These are phyloP conservation scores for Raffaelea albimanens DNA, from an alignment of 2,329 filamentous ascomycete genomes.

Conservation along the genomic window DNA sequence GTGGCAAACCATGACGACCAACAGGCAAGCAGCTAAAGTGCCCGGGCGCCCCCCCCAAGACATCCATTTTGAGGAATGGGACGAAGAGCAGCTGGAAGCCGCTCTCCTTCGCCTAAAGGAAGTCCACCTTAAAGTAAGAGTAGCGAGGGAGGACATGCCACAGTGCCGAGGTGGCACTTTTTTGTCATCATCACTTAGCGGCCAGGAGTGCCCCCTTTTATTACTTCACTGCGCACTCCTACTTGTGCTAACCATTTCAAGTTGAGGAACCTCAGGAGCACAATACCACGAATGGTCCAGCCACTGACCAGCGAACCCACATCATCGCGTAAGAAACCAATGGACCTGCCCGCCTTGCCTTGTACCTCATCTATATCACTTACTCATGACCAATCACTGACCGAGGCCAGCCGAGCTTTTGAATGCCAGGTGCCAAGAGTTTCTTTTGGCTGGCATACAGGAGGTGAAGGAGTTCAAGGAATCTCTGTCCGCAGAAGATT, in stretches of 20 bases:
- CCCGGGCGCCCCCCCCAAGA: neutral
- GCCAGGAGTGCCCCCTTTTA: too few species aligned
- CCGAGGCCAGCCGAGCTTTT: slow-evolving; percentile 35
- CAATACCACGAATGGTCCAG: slow-evolving; percentile 40
- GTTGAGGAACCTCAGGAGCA: slow-evolving; percentile 37
- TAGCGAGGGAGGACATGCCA: neutral
- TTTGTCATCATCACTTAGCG: too few species aligned
- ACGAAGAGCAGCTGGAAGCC: slow-evolving; percentile 40
- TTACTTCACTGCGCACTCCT: neutral
- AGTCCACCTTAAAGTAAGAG: slow-evolving; percentile 42
- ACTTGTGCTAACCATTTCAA: slow-evolving; percentile 16
- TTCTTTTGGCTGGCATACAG: slow-evolving; percentile 34
- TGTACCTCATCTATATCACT: neutral
- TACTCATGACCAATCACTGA: too few species aligned
- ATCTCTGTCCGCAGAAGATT: slow-evolving; percentile 36
- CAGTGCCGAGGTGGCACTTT: too few species aligned
- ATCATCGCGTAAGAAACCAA: slow-evolving; percentile 42
- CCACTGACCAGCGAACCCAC: slow-evolving; percentile 39
- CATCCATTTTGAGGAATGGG: slow-evolving; percentile 23
- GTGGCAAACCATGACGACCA: slow-evolving; percentile 8
- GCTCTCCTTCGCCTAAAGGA: slow-evolving; percentile 42
- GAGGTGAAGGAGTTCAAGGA: slow-evolving; percentile 44
- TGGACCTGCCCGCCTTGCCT: neutral
- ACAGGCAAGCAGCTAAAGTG: slow-evolving; percentile 1
- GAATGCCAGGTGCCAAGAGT: slow-evolving; percentile 36